Evolutionary conservation across 306 rosid species (phyloP).

Genomic region (Clitoria ternatea): DNA sequence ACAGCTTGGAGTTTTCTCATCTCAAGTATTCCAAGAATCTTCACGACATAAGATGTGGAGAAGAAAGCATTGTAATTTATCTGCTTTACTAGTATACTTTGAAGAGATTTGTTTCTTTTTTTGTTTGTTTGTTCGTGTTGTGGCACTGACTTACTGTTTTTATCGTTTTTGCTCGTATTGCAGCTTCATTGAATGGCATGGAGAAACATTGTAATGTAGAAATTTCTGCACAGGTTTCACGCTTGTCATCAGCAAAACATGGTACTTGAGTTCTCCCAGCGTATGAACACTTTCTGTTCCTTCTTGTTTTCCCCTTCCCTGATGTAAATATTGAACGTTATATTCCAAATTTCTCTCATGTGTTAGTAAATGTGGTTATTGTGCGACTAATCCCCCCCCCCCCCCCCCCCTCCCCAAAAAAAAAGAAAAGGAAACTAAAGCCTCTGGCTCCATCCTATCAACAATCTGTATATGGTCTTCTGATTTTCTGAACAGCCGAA

Average conservation of each 20-base stretch:
- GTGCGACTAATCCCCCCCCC: neutral
- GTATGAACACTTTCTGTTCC: constrained; percentile 35
- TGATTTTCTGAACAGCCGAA: neutral
- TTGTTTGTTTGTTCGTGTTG: neutral
- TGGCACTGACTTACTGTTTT: constrained; percentile 27
- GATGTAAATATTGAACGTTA: neutral
- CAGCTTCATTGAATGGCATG: constrained; percentile 88
- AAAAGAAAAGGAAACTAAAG: too few species aligned
- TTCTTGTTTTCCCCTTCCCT: neutral
- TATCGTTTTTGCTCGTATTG: constrained; percentile 19
- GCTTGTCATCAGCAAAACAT: constrained; percentile 62
- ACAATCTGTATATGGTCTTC: neutral
- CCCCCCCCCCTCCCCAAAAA: neutral
- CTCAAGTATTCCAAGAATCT: constrained; percentile 97
- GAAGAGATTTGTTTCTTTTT: neutral
- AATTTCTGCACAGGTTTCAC: constrained; percentile 88
- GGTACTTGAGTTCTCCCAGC: constrained; percentile 68
- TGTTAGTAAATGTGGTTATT: neutral
- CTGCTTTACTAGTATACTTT: constrained; percentile 22
- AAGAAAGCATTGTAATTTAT: constrained; percentile 71
- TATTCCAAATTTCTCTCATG: neutral
- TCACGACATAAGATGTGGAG: constrained; percentile 82
- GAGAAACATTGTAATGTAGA: constrained; percentile 93
- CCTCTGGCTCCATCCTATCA: neutral
- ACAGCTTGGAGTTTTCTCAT: constrained; percentile 99